A percentile compares a stretch with the other conserved stretches of the same genome.
These are phyloP conservation scores for Parastagonospora avenae DNA, from an alignment of 2,329 filamentous ascomycete species.

Conservation along the genomic window DNA sequence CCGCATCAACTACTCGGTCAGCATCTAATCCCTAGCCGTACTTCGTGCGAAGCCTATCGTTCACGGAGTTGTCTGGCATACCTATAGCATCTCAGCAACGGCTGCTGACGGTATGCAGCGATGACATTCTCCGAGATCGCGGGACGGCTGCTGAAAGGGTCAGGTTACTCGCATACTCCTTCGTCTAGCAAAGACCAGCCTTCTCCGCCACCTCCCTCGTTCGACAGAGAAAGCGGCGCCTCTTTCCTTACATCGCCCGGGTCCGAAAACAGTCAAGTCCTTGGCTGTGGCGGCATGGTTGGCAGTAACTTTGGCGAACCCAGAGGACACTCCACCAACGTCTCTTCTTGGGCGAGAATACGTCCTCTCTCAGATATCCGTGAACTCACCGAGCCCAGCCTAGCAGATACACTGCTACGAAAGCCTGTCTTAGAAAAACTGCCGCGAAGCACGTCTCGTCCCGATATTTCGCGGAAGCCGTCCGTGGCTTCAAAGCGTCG, in stretches of 20 bases:
- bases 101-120: constrained; percentile 31
- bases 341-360: constrained; percentile 41
- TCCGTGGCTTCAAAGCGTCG: constrained; percentile 38
- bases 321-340: constrained; percentile 28
- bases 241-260: constrained; percentile 15
- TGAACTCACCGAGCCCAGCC: constrained; percentile 56
- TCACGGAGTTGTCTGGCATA: constrained; percentile 16
- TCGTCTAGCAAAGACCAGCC: constrained; percentile 22
- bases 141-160: constrained; percentile 42
- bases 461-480: constrained; percentile 37
- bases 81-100: constrained; percentile 7
- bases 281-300: constrained; percentile 32
- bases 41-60: constrained; percentile 30
- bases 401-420: constrained; percentile 46
- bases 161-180: constrained; percentile 37
- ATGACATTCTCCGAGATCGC: constrained; percentile 37
- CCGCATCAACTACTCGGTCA: constrained; percentile 41
- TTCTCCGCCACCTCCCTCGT: constrained; percentile 17
- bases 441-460: constrained; percentile 31
- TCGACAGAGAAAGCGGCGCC: constrained; percentile 20
- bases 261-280: constrained; percentile 13
- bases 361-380: constrained; percentile 57
- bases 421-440: constrained; percentile 30
- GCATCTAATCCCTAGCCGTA: constrained; percentile 32
- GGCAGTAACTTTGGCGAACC: constrained; percentile 29